A percentile compares a stretch with the other conserved stretches of the same genome.
Evolutionary conservation across 2,329 filamentous ascomycete genomes (phyloP).

Genomic region (Waltergamsia citrina): DNA sequence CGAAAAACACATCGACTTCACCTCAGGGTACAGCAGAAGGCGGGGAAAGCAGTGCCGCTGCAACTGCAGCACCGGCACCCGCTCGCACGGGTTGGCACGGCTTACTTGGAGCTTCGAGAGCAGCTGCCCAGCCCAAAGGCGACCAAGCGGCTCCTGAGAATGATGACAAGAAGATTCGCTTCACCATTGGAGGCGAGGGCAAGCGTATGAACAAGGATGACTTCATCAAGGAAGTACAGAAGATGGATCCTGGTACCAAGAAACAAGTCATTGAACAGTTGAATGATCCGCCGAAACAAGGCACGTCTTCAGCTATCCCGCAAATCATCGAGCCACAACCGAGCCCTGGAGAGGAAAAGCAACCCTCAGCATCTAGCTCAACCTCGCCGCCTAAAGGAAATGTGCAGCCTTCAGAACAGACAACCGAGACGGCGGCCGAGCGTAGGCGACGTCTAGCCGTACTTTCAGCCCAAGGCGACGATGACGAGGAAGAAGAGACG

Average conservation of each 20-base stretch:
- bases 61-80: slow-evolving; percentile 8
- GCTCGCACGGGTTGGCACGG: too few relatives aligned
- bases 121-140: slow-evolving; percentile 15
- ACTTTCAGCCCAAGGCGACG: slow-evolving; percentile 31
- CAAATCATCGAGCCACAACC: slow-evolving; percentile 10
- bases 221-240: slow-evolving; percentile 66
- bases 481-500: slow-evolving; percentile 47
- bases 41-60: background rate
- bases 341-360: background rate
- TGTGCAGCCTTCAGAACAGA: slow-evolving; percentile 10
- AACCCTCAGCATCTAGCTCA: slow-evolving; percentile 8
- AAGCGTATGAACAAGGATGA: slow-evolving; percentile 71
- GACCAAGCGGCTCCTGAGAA: slow-evolving; percentile 28
- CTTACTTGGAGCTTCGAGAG: too few relatives aligned
- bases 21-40: background rate
- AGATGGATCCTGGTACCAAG: slow-evolving; percentile 58
- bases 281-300: slow-evolving; percentile 23
- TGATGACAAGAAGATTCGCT: slow-evolving; percentile 65
- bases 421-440: slow-evolving; percentile 61
- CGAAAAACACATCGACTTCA: slow-evolving; percentile 10
- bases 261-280: slow-evolving; percentile 44
- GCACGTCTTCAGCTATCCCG: slow-evolving; percentile 8
- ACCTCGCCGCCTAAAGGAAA: slow-evolving; percentile 6
- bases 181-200: slow-evolving; percentile 66
- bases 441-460: slow-evolving; percentile 53